Base-by-base conservation (phyloP, 2,329 filamentous ascomycete genomes). In the Penicillium sp. region DNA sequence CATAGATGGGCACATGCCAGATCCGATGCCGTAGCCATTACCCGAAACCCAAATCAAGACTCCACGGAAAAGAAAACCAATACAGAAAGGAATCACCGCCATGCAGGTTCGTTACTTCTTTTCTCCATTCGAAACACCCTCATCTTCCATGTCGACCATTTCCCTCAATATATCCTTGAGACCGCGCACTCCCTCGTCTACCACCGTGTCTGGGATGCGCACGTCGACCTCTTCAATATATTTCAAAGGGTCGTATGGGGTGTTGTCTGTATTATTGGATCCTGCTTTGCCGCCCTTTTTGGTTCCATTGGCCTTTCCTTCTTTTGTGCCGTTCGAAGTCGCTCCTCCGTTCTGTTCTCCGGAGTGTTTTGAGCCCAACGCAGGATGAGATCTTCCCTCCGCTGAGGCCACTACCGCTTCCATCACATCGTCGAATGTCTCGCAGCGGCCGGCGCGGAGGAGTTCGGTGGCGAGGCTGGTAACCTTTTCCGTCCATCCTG, bases 401-500 rank as follows among this genome's bases (percentile, higher is more conserved):
- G 76, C 74, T 25, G 76, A 73, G 45, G 75, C 73, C 56, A 81
- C 73, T 13, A 85, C 77, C 27, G 76, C 74, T 16, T 74, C 75
- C 65, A 82, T 74, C 40, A 84, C 73, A 48, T 85, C 80, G 47
- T 81, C 77, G 58, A 81, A 82, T 28, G 76, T 81, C 49, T 76
- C 77, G 63, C 79, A 81, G 48, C 81, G 78, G 42, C 81, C 81
- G 24, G 76, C 79, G 58, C 82, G 79, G 48, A 85, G 77, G 36
- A 85, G 74, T 50, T 80, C 74, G 42, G 78, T 76, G 16, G 82
- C 75, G 54, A 85, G 78, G 42, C 71, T 72, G 51, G 78, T 78
- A 53, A 86, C 74, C 25, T 74, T 74, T 60, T 81, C 76, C 38
- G 79, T 79, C 82, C 82, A 86, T 59, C 82, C 82, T n/a, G 74